Evolutionary conservation across 2,329 filamentous ascomycete species (phyloP), one percentile per base, ranked within the genome.

Genomic region (Aspergillus uvarum): DNA sequence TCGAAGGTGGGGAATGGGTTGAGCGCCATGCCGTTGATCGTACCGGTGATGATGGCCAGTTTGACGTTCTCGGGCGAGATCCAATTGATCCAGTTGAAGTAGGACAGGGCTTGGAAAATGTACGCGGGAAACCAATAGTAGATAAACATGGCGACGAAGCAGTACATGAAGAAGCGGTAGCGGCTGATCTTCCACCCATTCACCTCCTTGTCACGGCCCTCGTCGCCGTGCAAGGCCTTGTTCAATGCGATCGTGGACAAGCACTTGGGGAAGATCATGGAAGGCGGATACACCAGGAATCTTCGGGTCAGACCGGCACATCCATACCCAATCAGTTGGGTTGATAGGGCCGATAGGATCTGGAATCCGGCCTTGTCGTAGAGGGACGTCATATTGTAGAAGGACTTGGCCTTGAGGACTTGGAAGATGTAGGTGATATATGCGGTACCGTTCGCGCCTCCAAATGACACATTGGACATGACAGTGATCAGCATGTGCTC

Each of bases 41-140:
- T 31, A 1, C 58, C 58, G 16, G 51, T 56, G 4, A 60, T 47
- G 8, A 55, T 51, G 26, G 58, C 51, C 21, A 60, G 29, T 11
- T 42, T 56, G 54, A 57, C 54, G 12, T 57, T 60, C 2, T 53
- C 35, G 6, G 58, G 58, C 2, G 58, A 14, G n/a, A 60, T 60
- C 58, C 58, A 60, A 10, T 54, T 55, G 42, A 60, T 50, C 58
- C 58, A 60, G 54, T 60, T 60, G 58, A 60, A 60, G 48, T 56
- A 55, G 21, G 58, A 60, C 10, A 60, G n/a, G 2, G 58, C 58
- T 1, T 42, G 51, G 21, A 60, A 50, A 42, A 60, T 52, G 12
- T 56, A 48, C 3, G 38, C 38, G 1, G 58, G 58, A 12, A 60
- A 57, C 58, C 58, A 60, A 54, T 56, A 60, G 48, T 51, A 60